Evolutionary conservation across 1,284 basidiomycete species (phyloP).

Genomic region (Malassezia furfur): DNA sequence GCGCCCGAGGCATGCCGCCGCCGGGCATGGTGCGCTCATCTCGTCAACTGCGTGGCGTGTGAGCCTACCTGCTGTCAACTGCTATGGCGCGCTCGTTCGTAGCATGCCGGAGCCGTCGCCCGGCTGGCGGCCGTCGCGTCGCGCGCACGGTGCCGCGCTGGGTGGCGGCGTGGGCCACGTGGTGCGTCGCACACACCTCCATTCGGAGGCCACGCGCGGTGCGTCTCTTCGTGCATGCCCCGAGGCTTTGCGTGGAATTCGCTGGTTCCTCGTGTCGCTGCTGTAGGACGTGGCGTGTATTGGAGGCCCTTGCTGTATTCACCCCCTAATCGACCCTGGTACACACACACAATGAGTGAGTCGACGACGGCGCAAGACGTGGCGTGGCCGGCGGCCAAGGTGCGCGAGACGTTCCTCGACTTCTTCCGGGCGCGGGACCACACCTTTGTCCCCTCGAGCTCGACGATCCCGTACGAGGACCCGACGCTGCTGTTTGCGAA

Average conservation of each 20-base stretch:
- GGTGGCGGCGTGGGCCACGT: too few relatives aligned
- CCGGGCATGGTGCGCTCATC: too few relatives aligned
- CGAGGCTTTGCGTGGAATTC: conserved; percentile 9
- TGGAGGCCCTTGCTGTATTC: not conserved
- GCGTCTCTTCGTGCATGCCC: conserved; percentile 13
- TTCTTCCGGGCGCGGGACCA: conserved; percentile 70
- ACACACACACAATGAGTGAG: conserved; percentile 8
- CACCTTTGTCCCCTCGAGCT: conserved; percentile 83
- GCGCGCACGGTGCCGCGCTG: too few relatives aligned
- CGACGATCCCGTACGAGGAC: conserved; percentile 84
- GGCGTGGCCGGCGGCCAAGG: conserved; percentile 60
- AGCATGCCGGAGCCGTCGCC: too few relatives aligned
- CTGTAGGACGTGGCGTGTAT: not conserved
- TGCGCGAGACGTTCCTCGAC: conserved; percentile 66
- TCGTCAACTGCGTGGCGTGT: too few relatives aligned
- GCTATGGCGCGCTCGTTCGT: too few relatives aligned
- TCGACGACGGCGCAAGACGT: conserved; percentile 38
- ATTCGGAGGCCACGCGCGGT: not conserved
- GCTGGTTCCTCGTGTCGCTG: conserved; percentile 5
- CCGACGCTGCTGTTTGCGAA: conserved; percentile 92
- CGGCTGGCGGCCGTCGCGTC: too few relatives aligned
- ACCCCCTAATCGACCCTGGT: not conserved
- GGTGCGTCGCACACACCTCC: conserved; percentile 8
- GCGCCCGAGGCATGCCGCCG: too few relatives aligned
- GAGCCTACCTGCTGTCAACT: too few relatives aligned